Conservation (phyloP, 2,329 filamentous ascomycete genomes). For the Diaporthe capsici region DNA sequence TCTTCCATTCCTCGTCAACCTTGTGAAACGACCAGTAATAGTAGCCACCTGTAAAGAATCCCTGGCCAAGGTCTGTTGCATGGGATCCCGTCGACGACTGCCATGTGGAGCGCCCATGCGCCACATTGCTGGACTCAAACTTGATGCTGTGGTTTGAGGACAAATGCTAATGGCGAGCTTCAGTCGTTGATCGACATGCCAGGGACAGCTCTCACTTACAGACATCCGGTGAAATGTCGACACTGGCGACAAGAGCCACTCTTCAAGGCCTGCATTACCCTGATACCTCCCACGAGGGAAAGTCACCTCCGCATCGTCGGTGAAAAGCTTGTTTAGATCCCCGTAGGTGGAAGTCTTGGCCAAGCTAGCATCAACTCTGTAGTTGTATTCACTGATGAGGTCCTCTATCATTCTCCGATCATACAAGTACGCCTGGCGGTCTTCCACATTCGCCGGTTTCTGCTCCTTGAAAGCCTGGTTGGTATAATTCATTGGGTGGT, state of each 20-base stretch:
- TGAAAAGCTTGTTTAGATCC: neutral
- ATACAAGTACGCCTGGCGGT: neutral
- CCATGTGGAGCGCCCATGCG: neutral
- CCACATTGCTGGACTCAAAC: slow-evolving; percentile 10
- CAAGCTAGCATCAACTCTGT: slow-evolving; percentile 1
- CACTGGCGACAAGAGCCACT: slow-evolving; percentile 8
- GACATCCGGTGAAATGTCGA: slow-evolving; percentile 8
- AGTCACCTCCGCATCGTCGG: neutral
- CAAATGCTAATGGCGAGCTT: neutral
- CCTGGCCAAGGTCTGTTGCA: neutral
- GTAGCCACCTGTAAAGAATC: neutral
- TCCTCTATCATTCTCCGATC: neutral
- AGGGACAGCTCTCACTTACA: neutral
- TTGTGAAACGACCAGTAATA: slow-evolving; percentile 22
- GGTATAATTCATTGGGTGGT: slow-evolving; percentile 8
- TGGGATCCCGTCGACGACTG: neutral
- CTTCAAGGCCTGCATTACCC: neutral
- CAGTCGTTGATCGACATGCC: neutral
- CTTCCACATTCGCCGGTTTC: neutral
- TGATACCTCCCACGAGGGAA: neutral
- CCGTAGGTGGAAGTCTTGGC: neutral
- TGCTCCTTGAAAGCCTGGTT: neutral
- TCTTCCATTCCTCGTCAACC: slow-evolving; percentile 1
- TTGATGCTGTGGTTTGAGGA: slow-evolving; percentile 15
- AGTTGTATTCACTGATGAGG: slow-evolving; percentile 14